Evolutionary conservation across 2,329 filamentous ascomycete genomes (phyloP), one percentile per base, ranked within the genome.

Genomic region (Fusarium buharicum): DNA sequence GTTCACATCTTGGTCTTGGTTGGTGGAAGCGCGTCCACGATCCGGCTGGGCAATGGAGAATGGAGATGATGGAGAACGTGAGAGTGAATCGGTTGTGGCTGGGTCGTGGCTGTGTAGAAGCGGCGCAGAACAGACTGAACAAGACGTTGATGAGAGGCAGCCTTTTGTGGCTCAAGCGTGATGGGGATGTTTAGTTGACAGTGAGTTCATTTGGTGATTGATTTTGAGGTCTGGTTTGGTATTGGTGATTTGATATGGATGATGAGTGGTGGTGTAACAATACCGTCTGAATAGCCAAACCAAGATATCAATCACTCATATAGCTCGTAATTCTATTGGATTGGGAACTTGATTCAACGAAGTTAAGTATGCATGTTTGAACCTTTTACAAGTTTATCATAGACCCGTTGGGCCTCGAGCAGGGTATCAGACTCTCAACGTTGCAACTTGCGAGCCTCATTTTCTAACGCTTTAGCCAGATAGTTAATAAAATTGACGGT

Each of bases 41-140:
- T n/a, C 46, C 40, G 24, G 12, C 34, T 62, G 61, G 57, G 49
- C 24, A 45, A 24, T 24, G 22, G 22, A 22, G 20, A 22, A 22
- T 22, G 20, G 20, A 24, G 22, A 24, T 43, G 59, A 54, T 55
- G 33, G 49, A 46, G 49, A 40, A 30, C 22, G 14, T 38, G 45
- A 49, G 40, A 31, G 49, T 40, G 44, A 37, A 18, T 43, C 44
- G 48, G 36, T 62, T 47, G 68, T 71, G 68, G 69, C 67, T 64
- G 57, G 50, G 51, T 28, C 6, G 17, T 37, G 50, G 36, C 22
- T 61, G 59, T 68, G 61, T 50, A 27, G 27, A 9, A n/a, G 22
- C 37, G 53, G 30, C 54, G 16, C 9, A 14, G 33, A 30, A 44
- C 10, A 2, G 11, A 16, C 20, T 9, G 12, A 12, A n/a, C 13